These are phyloP conservation scores for Exophiala viscosa DNA, from an alignment of 2,329 filamentous ascomycete species.

Conservation along the genomic window DNA sequence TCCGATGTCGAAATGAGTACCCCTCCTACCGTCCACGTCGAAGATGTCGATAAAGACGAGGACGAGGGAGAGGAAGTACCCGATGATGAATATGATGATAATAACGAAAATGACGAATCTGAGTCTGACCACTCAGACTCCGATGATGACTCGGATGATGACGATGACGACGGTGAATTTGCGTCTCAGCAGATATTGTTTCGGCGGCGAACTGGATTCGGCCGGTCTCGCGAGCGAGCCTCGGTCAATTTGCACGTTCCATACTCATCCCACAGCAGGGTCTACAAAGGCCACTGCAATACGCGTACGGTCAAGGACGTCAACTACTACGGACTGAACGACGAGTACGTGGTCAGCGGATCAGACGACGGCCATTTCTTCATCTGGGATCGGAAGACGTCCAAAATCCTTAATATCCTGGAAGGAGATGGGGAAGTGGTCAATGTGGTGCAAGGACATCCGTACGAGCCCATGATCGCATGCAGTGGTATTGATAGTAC, in stretches of 20 bases:
- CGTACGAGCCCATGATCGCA: constrained; percentile 64
- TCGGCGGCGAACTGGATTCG: constrained; percentile 49
- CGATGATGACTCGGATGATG: constrained; percentile 28
- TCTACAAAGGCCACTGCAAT: constrained; percentile 64
- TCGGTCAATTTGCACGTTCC: constrained; percentile 54
- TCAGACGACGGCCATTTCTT: constrained; percentile 65
- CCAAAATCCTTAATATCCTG: constrained; percentile 60
- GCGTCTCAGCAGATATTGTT: constrained; percentile 33
- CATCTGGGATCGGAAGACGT: constrained; percentile 64
- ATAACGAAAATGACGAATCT: constrained; percentile 21
- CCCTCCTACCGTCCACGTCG: constrained; percentile 19
- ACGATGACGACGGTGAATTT: constrained; percentile 32
- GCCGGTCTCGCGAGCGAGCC: constrained; percentile 45
- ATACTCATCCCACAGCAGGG: constrained; percentile 54
- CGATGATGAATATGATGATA: constrained; percentile 10
- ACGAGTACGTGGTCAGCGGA: constrained; percentile 66
- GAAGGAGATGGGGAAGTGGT: constrained; percentile 67
- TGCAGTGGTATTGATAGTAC: constrained; percentile 66
- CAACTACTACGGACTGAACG: constrained; percentile 63
- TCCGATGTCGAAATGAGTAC: constrained; percentile 14
- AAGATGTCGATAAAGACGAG: constrained; percentile 29
- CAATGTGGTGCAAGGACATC: constrained; percentile 65
- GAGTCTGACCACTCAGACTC: constrained; percentile 6
- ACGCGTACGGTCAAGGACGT: constrained; percentile 66
- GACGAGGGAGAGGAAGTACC: constrained; percentile 14